A percentile compares a stretch with the other conserved stretches of the same genome.
phyloP scores from a whole-genome alignment of 805 yeast species.

The Candida tammaniensis region DNA sequence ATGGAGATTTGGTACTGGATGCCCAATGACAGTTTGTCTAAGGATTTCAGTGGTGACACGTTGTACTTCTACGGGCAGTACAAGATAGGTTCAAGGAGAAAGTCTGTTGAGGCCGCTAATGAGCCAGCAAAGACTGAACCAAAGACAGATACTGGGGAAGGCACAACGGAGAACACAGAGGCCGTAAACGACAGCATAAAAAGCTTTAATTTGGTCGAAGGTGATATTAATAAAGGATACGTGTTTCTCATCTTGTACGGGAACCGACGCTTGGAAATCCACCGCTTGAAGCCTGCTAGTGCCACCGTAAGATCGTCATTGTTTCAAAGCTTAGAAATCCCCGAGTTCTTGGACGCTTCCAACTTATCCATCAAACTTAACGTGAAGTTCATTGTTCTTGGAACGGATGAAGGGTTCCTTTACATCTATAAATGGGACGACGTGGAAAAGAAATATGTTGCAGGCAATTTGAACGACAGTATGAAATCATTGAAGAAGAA shows the following conservation, averaged over 20 bases:
- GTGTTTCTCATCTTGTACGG: slow-evolving; percentile 5
- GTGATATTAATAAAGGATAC: slow-evolving; percentile 10
- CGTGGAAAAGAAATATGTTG: slow-evolving; percentile 2
- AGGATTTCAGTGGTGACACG: slow-evolving; percentile 23
- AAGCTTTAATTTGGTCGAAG: slow-evolving; percentile 8
- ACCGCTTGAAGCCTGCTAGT: too few species aligned
- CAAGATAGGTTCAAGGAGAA: too few species aligned
- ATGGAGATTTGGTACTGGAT: slow-evolving; percentile 38
- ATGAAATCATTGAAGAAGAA: slow-evolving; percentile 19
- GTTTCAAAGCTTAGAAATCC: slow-evolving; percentile 9
- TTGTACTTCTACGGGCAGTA: slow-evolving; percentile 19
- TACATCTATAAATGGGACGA: slow-evolving; percentile 13
- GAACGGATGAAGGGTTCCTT: slow-evolving; percentile 22
- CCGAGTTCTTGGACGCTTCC: slow-evolving; percentile 6
- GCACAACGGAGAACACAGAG: background rate
- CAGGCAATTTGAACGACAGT: slow-evolving; percentile 17
- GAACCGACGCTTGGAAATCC: slow-evolving; percentile 2
- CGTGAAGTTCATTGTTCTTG: slow-evolving; percentile 18
- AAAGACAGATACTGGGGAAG: background rate
- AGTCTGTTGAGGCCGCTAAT: background rate
- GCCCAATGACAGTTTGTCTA: slow-evolving; percentile 10
- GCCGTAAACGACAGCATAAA: slow-evolving; percentile 5
- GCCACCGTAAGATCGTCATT: too few species aligned
- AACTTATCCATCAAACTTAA: slow-evolving; percentile 18
- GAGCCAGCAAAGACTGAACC: background rate